Percentiles rank a stretch among this genome's conserved stretches.
phyloP scores from a whole-genome alignment of 2,329 filamentous ascomycete genomes.

The Fusarium pseudograminearum region DNA sequence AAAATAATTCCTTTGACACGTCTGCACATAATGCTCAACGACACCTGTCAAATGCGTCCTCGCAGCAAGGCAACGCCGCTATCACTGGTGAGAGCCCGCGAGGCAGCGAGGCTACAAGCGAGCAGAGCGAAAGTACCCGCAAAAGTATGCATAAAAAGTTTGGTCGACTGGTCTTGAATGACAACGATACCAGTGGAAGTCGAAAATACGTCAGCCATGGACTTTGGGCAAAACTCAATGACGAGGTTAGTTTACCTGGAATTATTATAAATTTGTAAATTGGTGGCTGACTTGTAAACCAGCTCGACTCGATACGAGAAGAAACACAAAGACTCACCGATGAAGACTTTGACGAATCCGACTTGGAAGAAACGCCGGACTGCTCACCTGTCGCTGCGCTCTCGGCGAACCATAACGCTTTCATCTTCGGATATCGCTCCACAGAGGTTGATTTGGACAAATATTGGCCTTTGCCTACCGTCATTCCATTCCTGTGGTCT shows the following conservation, averaged over 20 bases:
- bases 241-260: constrained; percentile 66
- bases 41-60: constrained; percentile 35
- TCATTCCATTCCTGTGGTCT: constrained; percentile 76
- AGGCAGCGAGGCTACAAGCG: constrained; percentile 46
- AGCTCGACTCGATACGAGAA: constrained; percentile 59
- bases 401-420: constrained; percentile 72
- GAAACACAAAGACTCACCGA: constrained; percentile 62
- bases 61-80: constrained; percentile 20
- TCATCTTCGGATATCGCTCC: constrained; percentile 79
- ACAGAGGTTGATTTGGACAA: constrained; percentile 73
- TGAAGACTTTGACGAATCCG: constrained; percentile 64
- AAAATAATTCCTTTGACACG: constrained; percentile 29
- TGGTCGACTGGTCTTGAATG: constrained; percentile 77
- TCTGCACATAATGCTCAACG: constrained; percentile 28
- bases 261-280: neutral
- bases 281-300: constrained; percentile 19
- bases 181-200: constrained; percentile 75
- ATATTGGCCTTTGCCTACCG: constrained; percentile 74
- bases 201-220: constrained; percentile 81
- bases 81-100: constrained; percentile 39
- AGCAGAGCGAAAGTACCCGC: constrained; percentile 52
- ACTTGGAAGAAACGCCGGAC: constrained; percentile 69
- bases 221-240: constrained; percentile 81
- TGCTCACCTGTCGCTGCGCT: constrained; percentile 54
- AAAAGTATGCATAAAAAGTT: constrained; percentile 61